Conservation (phyloP, 495 filamentous ascomycete genomes). For the Penicillium taxi region DNA sequence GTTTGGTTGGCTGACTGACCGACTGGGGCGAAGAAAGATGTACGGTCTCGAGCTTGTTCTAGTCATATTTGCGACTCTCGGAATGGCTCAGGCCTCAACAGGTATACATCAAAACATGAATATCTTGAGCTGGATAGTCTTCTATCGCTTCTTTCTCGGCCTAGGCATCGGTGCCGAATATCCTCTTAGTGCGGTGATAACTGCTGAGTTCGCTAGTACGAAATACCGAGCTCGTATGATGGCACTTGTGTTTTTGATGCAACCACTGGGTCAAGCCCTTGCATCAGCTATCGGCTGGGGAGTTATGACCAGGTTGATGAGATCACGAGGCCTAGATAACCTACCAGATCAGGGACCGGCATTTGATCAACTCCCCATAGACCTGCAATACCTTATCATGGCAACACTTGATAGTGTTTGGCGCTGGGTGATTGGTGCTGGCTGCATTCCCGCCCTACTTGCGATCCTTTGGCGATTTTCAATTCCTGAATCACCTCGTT, state of each 20-base stretch:
- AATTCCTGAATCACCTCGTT: constrained; percentile 76
- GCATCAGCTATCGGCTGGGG: constrained; percentile 66
- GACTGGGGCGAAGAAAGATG: constrained; percentile 73
- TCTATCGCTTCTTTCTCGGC: constrained; percentile 85
- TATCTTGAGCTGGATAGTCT: constrained; percentile 70
- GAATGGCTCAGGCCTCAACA: constrained; percentile 67
- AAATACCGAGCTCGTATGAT: constrained; percentile 86
- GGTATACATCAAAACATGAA: constrained; percentile 59
- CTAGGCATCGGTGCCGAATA: constrained; percentile 84
- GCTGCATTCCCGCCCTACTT: constrained; percentile 66
- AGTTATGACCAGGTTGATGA: no score
- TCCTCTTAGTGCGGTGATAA: constrained; percentile 77
- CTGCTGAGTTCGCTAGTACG: constrained; percentile 76
- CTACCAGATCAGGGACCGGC: no score
- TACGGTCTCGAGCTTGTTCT: constrained; percentile 84
- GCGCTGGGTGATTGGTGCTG: constrained; percentile 69
- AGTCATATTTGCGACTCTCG: constrained; percentile 77
- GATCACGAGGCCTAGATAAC: no score
- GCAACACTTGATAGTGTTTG: no score
- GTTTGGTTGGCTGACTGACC: constrained; percentile 67
- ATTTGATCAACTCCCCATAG: constrained; percentile 58
- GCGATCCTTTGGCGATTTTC: constrained; percentile 82
- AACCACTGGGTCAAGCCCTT: constrained; percentile 67
- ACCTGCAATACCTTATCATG: no score
- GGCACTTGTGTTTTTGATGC: constrained; percentile 79